Conservation (phyloP, 352 stramenopile genomes). For the Elongisporangium undulatum region DNA sequence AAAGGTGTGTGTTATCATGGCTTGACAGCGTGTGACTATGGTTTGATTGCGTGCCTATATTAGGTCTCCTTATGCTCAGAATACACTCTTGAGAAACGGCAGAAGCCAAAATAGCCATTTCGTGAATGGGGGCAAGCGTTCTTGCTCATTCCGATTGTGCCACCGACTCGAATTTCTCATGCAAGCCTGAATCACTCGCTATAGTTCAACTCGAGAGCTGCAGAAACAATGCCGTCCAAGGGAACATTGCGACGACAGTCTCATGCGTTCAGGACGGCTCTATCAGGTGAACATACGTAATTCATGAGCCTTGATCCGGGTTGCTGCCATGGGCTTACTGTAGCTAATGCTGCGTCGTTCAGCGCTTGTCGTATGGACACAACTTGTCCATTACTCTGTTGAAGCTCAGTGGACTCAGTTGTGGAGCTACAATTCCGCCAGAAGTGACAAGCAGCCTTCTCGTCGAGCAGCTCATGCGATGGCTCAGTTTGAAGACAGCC, state of each 20-base stretch:
- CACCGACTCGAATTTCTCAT: background rate
- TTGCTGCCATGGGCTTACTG: background rate
- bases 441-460: conserved; percentile 21
- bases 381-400: background rate
- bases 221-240: background rate
- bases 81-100: background rate
- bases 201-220: background rate
- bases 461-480: conserved; percentile 54
- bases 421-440: conserved; percentile 23
- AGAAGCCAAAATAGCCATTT: background rate
- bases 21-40: too few species aligned
- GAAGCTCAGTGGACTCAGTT: conserved; percentile 49
- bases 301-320: background rate
- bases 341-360: background rate
- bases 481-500: conserved; percentile 31
- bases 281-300: background rate
- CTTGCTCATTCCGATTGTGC: background rate
- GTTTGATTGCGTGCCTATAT: too few species aligned
- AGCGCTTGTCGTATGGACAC: background rate
- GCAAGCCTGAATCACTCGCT: background rate
- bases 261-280: background rate
- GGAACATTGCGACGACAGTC: background rate
- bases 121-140: background rate
- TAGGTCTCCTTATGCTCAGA: too few species aligned
- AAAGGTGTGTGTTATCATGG: too few species aligned